Evolutionary conservation across 371 early-diverging fungal species (phyloP).

Genomic region (Rhizomucor pusillus): DNA sequence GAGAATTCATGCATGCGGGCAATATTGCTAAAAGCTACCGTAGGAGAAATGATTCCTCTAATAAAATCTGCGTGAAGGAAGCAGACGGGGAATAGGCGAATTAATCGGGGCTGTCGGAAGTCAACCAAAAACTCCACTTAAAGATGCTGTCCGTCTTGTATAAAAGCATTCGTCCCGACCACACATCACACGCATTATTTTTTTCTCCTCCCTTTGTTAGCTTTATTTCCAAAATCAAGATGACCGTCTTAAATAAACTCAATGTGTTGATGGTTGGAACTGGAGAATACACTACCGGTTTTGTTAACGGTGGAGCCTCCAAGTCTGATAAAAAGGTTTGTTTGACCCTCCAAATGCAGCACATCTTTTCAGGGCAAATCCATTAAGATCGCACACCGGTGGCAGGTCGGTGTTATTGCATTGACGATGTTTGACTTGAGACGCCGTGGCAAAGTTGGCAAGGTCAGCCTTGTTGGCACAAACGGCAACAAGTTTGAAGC

Average conservation of each 20-base stretch:
- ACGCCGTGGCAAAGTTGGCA: conserved; percentile 32
- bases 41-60: no score
- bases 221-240: no score
- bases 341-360: not conserved
- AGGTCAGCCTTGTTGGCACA: conserved; percentile 40
- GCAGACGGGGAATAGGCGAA: no score
- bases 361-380: not conserved
- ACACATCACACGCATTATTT: no score
- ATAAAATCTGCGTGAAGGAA: no score
- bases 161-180: no score
- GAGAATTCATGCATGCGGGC: no score
- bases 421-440: conserved; percentile 49
- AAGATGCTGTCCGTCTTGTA: no score
- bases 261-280: conserved; percentile 42
- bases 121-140: no score
- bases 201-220: no score
- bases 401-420: conserved; percentile 38
- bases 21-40: no score
- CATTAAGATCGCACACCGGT: not conserved
- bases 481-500: conserved; percentile 38
- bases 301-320: conserved; percentile 24
- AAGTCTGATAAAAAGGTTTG: conserved; percentile 38
- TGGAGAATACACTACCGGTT: conserved; percentile 44
- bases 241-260: conserved; percentile 5
- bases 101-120: no score